phyloP scores from a whole-genome alignment of 176 grass and related monocot species.

The Elaeis guineensis region DNA sequence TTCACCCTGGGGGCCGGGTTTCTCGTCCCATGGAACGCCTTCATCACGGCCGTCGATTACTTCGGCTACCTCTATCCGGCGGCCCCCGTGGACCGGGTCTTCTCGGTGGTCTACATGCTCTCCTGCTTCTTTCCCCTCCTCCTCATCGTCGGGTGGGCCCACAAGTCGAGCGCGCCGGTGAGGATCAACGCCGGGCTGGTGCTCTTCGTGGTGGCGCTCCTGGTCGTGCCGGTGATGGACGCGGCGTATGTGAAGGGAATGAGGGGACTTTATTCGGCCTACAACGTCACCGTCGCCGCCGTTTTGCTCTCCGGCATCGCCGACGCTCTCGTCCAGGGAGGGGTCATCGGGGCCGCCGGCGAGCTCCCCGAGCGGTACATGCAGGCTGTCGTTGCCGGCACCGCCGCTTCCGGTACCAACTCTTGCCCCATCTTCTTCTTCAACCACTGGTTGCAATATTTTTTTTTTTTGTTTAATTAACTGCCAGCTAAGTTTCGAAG shows the following conservation, averaged over 20 bases:
- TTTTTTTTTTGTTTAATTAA: no score
- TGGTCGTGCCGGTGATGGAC: conserved; percentile 77
- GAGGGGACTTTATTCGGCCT: conserved; percentile 41
- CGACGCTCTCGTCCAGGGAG: conserved; percentile 84
- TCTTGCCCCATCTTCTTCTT: no score
- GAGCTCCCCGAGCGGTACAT: conserved; percentile 87
- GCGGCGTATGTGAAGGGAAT: conserved; percentile 56
- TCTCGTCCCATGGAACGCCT: conserved; percentile 94
- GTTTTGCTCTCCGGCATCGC: conserved; percentile 54
- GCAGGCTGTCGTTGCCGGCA: conserved; percentile 80
- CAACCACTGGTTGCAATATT: no score
- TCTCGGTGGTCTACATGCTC: conserved; percentile 82
- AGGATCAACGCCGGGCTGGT: conserved; percentile 72
- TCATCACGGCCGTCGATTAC: conserved; percentile 99
- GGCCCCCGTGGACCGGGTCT: conserved; percentile 70
- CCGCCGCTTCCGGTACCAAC: conserved; percentile 54
- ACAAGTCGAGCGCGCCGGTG: conserved; percentile 39
- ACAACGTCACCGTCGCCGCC: conserved; percentile 63
- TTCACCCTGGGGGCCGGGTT: conserved; percentile 72
- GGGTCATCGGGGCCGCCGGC: conserved; percentile 72
- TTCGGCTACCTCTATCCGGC: conserved; percentile 87
- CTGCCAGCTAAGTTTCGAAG: no score
- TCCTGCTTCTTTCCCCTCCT: conserved; percentile 44
- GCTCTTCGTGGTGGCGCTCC: conserved; percentile 55
- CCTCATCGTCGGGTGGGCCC: conserved; percentile 69